Percentiles rank a stretch among this genome's conserved stretches.
Evolutionary conservation across 495 filamentous ascomycete species (phyloP).

Genomic region (Daldinia childiae): DNA sequence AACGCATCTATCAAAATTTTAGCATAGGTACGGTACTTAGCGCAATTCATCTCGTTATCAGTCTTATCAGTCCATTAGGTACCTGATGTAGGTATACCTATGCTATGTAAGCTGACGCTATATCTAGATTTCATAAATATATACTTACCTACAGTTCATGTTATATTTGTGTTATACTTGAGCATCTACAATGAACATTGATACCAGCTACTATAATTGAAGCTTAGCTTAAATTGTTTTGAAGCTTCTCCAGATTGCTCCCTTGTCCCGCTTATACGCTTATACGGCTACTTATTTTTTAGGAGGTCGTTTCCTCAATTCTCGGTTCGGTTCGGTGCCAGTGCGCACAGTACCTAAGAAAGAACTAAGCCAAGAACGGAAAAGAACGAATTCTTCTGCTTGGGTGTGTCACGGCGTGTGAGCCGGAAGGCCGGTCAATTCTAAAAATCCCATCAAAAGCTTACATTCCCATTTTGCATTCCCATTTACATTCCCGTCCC

Average conservation of each 20-base stretch:
- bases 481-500: conserved; percentile 26
- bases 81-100: not conserved
- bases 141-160: not conserved
- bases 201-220: conserved; percentile 5
- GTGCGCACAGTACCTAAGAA: conserved; percentile 25
- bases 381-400: conserved; percentile 24
- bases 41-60: not conserved
- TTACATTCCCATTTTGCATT: conserved; percentile 35
- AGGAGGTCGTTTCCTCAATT: conserved; percentile 10
- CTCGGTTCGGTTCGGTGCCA: conserved; percentile 37
- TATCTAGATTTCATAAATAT: not conserved
- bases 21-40: conserved; percentile 5
- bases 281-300: conserved; percentile 11
- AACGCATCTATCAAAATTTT: conserved; percentile 7
- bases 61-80: not conserved
- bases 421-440: conserved; percentile 45
- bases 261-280: conserved; percentile 22
- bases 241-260: conserved; percentile 18
- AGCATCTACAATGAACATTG: conserved; percentile 14
- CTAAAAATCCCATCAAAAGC: conserved; percentile 30
- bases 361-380: conserved; percentile 40
- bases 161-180: not conserved
- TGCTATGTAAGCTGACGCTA: not conserved
- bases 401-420: conserved; percentile 31
- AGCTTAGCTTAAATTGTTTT: not conserved